A percentile compares a stretch with the other conserved stretches of the same genome.
phyloP scores from a whole-genome alignment of 78 protist genomes.

The Dictyostelium brefeldianum region DNA sequence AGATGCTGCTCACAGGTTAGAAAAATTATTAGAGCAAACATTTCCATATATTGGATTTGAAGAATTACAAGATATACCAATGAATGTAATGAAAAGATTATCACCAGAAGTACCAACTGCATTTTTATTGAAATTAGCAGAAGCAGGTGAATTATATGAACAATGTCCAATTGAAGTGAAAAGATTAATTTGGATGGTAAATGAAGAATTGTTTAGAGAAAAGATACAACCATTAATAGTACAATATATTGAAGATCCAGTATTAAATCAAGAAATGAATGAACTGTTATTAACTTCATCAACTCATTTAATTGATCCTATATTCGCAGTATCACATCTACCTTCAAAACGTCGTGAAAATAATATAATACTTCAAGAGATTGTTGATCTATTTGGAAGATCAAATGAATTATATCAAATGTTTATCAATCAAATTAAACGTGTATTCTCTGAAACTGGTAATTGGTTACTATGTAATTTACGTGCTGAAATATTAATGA shows the following conservation, averaged over 20 bases:
- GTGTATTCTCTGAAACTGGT: background rate
- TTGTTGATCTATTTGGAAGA: constrained; percentile 35
- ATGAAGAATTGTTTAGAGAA: constrained; percentile 38
- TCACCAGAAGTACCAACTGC: constrained; percentile 53
- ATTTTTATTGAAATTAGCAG: constrained; percentile 62
- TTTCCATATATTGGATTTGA: constrained; percentile 78
- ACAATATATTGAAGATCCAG: constrained; percentile 61
- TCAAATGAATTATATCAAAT: constrained; percentile 10
- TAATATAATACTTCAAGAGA: constrained; percentile 30
- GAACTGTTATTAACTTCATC: constrained; percentile 11
- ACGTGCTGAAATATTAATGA: constrained; percentile 71
- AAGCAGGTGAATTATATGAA: constrained; percentile 49
- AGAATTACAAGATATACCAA: constrained; percentile 63
- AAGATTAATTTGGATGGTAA: constrained; percentile 69
- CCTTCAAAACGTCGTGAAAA: constrained; percentile 69
- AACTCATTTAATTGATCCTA: background rate
- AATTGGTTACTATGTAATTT: constrained; percentile 26
- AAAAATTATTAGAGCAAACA: constrained; percentile 54
- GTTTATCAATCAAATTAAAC: background rate
- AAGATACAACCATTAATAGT: constrained; percentile 23
- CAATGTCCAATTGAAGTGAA: constrained; percentile 74
- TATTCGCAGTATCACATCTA: constrained; percentile 30
- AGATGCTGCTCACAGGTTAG: constrained; percentile 30
- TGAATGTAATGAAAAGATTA: constrained; percentile 65
- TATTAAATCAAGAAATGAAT: constrained; percentile 38